A percentile compares a stretch with the other conserved stretches of the same genome.
Conservation (phyloP, 768 basidiomycete genomes). For the Kwoniella dejecticola region DNA sequence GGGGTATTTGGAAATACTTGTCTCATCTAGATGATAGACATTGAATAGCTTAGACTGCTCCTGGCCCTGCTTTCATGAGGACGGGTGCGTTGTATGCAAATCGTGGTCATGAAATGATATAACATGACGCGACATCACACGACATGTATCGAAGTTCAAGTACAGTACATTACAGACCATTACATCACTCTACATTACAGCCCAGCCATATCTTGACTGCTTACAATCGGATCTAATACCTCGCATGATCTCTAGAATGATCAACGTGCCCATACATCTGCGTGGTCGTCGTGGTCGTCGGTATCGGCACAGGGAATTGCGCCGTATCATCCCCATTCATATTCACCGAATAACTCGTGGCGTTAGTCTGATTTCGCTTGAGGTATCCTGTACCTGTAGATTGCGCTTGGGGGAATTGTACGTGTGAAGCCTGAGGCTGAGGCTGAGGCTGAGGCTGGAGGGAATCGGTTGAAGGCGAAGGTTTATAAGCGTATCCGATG, state of each 20-base stretch:
- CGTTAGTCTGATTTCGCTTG: neutral
- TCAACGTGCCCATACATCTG: slow-evolving; percentile 1
- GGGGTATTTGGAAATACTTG: slow-evolving; percentile 23
- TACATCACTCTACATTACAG: too few species aligned
- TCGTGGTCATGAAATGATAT: too few species aligned
- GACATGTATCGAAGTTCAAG: too few species aligned
- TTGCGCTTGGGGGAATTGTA: slow-evolving; percentile 17
- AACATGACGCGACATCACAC: too few species aligned
- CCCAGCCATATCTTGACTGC: too few species aligned
- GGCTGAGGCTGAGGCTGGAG: slow-evolving; percentile 2
- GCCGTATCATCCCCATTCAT: neutral
- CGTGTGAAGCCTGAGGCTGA: neutral
- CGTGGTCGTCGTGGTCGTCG: too few species aligned
- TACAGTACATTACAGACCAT: too few species aligned
- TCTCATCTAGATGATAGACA: slow-evolving; percentile 24
- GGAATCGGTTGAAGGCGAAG: slow-evolving; percentile 2
- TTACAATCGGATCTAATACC: too few species aligned
- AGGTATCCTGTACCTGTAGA: slow-evolving; percentile 1
- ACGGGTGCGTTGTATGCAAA: too few species aligned
- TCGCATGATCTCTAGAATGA: slow-evolving; percentile 7
- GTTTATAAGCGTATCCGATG: slow-evolving; percentile 28
- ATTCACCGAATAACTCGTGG: neutral
- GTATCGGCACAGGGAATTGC: slow-evolving; percentile 19
- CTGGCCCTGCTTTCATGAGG: neutral
- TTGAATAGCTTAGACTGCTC: neutral